A percentile compares a stretch with the other conserved stretches of the same genome.
These are phyloP conservation scores for Metschnikowia colocasiae DNA, from an alignment of 805 yeast species.

Conservation along the genomic window DNA sequence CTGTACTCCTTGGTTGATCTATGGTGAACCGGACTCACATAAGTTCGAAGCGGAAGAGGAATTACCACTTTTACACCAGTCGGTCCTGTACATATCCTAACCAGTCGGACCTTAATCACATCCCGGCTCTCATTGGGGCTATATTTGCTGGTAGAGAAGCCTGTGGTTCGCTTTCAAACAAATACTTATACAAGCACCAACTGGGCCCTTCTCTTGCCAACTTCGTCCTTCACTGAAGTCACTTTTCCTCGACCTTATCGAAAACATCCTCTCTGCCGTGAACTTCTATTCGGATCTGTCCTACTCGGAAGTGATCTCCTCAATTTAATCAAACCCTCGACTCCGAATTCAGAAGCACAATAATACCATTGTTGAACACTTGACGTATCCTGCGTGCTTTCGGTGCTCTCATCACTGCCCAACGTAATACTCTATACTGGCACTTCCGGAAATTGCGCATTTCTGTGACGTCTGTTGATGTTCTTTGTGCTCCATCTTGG, in stretches of 20 bases:
- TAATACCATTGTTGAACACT: slow-evolving; percentile 91
- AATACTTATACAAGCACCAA: slow-evolving; percentile 47
- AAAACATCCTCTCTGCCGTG: slow-evolving; percentile 56
- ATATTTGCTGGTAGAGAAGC: too few species aligned
- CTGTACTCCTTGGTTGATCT: too few species aligned
- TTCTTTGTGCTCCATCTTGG: slow-evolving; percentile 87
- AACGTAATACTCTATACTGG: slow-evolving; percentile 94
- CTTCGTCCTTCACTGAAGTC: slow-evolving; percentile 75
- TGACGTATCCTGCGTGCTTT: slow-evolving; percentile 78
- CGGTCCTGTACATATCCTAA: slow-evolving; percentile 41
- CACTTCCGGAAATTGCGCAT: slow-evolving; percentile 98
- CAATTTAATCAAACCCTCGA: slow-evolving; percentile 86
- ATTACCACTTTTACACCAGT: too few species aligned
- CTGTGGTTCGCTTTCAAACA: not conserved
- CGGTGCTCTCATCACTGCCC: slow-evolving; percentile 96
- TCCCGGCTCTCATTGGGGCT: not conserved
- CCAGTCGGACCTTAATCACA: not conserved
- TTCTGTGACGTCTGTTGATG: slow-evolving; percentile 90
- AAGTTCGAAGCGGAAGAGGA: too few species aligned
- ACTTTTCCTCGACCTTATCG: slow-evolving; percentile 80
- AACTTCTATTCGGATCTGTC: slow-evolving; percentile 68
- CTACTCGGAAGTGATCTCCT: slow-evolving; percentile 62
- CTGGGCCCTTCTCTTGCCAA: slow-evolving; percentile 89
- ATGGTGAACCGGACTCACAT: too few species aligned
- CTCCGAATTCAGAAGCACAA: slow-evolving; percentile 89